Evolutionary conservation across 768 basidiomycete species (phyloP), one percentile per base, ranked within the genome.

Genomic region (Mycena indigotica): DNA sequence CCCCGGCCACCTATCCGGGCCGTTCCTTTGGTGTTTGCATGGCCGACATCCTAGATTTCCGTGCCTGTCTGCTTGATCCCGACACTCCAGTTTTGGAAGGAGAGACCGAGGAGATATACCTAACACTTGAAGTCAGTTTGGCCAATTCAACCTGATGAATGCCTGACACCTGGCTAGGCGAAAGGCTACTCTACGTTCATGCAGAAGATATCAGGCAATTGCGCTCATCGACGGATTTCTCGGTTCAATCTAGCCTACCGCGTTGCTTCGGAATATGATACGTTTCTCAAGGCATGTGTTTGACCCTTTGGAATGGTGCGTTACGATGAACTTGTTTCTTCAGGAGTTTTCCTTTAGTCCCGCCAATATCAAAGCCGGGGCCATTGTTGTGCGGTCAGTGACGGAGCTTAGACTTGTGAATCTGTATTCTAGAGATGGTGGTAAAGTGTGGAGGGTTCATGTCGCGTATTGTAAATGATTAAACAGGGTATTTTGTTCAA

Each of bases 31-130:
- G 62, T 10, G 62, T 63, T 23, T 56, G 52, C 17, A 63, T 63
- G 62, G 58, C 58, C 5, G 62, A 63, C 35, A 63, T 63, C 28
- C 58, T 63, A 30, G 58, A 56, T n/a, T 63, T 59, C n/a, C 52
- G 62, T 23, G 46, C 39, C 28, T 63, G 62, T 41, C 38, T 63
- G 26, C 44, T 51, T 17, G 62, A 63, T 38, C 62, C 62, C 13
- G 55, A 63, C 55, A 24, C 52, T 5, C 58, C 58, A 12, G 58
- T 63, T 10, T 40, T 63, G n/a, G 58, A 60, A 2, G 55, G 53
- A 15, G 55, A 56, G 17, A 17, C 56, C 8, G 52, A 55, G 8
- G 54, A 59, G 51, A 46, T 63, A 10, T 58, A 56, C 13, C 28
- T 63, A 50, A 63, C 62, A 10, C 55, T 63, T 10, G 62, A 63